A percentile compares a stretch with the other conserved stretches of the same genome.
These are phyloP conservation scores for Citrullus mucosospermus DNA, from an alignment of 306 rosid genomes.

Conservation along the genomic window DNA sequence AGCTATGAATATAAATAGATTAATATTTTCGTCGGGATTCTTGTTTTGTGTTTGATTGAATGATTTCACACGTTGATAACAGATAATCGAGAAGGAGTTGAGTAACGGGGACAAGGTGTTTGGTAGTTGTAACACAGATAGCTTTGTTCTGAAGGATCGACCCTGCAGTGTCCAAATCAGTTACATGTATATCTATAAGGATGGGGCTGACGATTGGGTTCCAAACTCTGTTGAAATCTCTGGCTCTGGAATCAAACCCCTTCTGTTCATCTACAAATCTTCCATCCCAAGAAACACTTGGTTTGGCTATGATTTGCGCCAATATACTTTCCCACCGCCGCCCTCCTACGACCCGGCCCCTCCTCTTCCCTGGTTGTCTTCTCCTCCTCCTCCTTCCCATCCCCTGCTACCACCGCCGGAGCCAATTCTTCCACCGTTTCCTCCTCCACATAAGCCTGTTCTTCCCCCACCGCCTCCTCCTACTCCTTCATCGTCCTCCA, in stretches of 20 bases:
- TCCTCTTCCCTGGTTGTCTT: not conserved
- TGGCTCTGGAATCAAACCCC: not conserved
- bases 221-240: slow-evolving; percentile 4
- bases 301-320: slow-evolving; percentile 1
- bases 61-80: not conserved
- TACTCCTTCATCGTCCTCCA: not conserved
- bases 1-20: not conserved
- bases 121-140: not conserved
- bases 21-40: not conserved
- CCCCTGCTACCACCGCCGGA: not conserved
- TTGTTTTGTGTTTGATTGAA: not conserved
- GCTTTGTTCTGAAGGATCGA: not conserved
- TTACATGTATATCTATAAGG: not conserved
- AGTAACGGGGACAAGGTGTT: not conserved
- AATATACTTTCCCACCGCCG: not conserved
- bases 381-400: not conserved
- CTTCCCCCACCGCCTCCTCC: not conserved
- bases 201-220: slow-evolving; percentile 5
- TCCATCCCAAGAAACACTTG: slow-evolving; percentile 2
- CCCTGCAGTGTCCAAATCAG: not conserved
- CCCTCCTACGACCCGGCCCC: not conserved
- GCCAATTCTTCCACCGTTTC: not conserved
- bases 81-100: not conserved
- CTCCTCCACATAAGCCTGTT: not conserved
- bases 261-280: not conserved